Conservation (phyloP, 2,329 filamentous ascomycete species). For the Fusarium lyarnte region DNA sequence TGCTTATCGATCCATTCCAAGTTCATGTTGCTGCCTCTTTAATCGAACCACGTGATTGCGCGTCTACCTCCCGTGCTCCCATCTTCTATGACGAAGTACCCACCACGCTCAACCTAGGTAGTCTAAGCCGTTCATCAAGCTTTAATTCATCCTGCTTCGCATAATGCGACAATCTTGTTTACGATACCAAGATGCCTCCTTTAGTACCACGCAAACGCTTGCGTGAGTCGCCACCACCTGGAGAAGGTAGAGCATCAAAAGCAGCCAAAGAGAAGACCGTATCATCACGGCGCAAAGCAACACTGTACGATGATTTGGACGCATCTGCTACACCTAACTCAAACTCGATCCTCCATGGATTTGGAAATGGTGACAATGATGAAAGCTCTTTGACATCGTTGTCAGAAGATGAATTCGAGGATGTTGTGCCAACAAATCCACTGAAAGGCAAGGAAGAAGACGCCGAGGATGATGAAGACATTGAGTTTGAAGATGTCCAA, state of each 20-base stretch:
- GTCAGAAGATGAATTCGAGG: slow-evolving; percentile 66
- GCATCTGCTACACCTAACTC: slow-evolving; percentile 56
- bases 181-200: slow-evolving; percentile 68
- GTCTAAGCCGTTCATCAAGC: background rate
- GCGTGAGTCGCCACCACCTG: slow-evolving; percentile 56
- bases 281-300: slow-evolving; percentile 58
- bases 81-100: slow-evolving; percentile 28
- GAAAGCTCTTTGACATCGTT: slow-evolving; percentile 63
- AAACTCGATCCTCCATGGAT: slow-evolving; percentile 54
- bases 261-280: slow-evolving; percentile 32
- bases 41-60: slow-evolving; percentile 17
- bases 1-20: background rate
- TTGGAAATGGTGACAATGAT: slow-evolving; percentile 53
- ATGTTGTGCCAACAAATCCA: slow-evolving; percentile 52
- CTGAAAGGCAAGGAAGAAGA: slow-evolving; percentile 48
- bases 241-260: slow-evolving; percentile 43
- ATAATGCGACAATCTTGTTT: slow-evolving; percentile 24
- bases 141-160: background rate
- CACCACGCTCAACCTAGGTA: background rate
- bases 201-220: slow-evolving; percentile 73
- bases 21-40: background rate
- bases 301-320: slow-evolving; percentile 70
- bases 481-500: slow-evolving; percentile 71
- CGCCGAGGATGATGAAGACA: slow-evolving; percentile 52
- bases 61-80: background rate